Evolutionary conservation across 441 rosid genomes (phyloP).

Genomic region (Lagerstroemia fauriei): DNA sequence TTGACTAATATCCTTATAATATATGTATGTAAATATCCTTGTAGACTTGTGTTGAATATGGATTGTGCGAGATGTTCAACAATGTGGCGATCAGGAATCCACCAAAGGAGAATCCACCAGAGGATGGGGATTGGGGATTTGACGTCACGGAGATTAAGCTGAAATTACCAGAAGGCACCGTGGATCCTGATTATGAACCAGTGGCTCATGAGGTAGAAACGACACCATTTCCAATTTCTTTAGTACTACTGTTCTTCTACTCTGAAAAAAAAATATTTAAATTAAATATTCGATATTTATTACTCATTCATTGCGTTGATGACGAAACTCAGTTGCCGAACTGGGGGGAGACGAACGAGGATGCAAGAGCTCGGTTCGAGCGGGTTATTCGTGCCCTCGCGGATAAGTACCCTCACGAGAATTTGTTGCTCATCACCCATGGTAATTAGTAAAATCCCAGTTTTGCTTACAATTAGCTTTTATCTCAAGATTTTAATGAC

Average conservation of each 20-base stretch:
- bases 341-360: slow-evolving; percentile 66
- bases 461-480: neutral
- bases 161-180: slow-evolving; percentile 63
- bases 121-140: slow-evolving; percentile 68
- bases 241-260: neutral
- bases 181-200: slow-evolving; percentile 54
- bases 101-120: slow-evolving; percentile 35
- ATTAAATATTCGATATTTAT: neutral
- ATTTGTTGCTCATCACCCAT: slow-evolving; percentile 84
- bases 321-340: slow-evolving; percentile 57
- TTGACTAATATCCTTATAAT: neutral
- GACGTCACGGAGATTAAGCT: slow-evolving; percentile 59
- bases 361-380: slow-evolving; percentile 61
- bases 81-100: neutral
- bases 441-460: slow-evolving; percentile 41
- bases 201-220: slow-evolving; percentile 61
- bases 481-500: neutral
- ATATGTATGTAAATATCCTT: neutral
- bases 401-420: slow-evolving; percentile 76
- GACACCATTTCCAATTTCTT: neutral
- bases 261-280: neutral
- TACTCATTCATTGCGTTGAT: neutral
- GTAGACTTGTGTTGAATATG: slow-evolving; percentile 11
- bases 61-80: slow-evolving; percentile 13
- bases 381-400: slow-evolving; percentile 63